These are phyloP conservation scores for Phytopythium oedochilum DNA, from an alignment of 352 stramenopile genomes.

Conservation along the genomic window DNA sequence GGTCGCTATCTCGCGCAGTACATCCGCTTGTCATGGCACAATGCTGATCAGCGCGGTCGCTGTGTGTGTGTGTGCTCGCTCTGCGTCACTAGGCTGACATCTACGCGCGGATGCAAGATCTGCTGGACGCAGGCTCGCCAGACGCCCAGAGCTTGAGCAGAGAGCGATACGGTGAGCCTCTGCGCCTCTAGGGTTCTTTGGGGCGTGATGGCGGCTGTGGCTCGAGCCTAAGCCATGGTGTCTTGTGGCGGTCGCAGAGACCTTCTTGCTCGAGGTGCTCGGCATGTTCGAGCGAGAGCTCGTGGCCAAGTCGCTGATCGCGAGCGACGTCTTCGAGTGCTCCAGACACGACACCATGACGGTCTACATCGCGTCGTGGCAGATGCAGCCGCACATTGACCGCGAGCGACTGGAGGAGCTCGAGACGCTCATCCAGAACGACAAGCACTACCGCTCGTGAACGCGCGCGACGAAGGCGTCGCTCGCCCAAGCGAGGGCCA, in stretches of 20 bases:
- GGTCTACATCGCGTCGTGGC: constrained; percentile 77
- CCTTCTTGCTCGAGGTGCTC: constrained; percentile 55
- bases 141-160: not conserved
- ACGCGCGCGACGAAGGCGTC: not conserved
- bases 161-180: not conserved
- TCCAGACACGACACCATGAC: constrained; percentile 60
- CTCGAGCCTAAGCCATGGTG: not conserved
- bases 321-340: constrained; percentile 63
- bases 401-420: constrained; percentile 58
- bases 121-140: not conserved
- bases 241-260: constrained; percentile 23
- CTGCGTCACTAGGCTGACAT: constrained; percentile 25
- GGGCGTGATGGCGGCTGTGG: no score
- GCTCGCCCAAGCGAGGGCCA: no score
- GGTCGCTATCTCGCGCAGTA: no score
- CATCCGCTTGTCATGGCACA: not conserved
- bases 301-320: constrained; percentile 72
- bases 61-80: no score
- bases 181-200: not conserved
- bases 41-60: not conserved
- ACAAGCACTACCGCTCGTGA: constrained; percentile 35
- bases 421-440: constrained; percentile 54
- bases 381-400: constrained; percentile 84
- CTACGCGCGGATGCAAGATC: constrained; percentile 12
- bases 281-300: constrained; percentile 80